Evolutionary conservation across 257 asterid genomes (phyloP).

Genomic region (Nicotiana otophora): DNA sequence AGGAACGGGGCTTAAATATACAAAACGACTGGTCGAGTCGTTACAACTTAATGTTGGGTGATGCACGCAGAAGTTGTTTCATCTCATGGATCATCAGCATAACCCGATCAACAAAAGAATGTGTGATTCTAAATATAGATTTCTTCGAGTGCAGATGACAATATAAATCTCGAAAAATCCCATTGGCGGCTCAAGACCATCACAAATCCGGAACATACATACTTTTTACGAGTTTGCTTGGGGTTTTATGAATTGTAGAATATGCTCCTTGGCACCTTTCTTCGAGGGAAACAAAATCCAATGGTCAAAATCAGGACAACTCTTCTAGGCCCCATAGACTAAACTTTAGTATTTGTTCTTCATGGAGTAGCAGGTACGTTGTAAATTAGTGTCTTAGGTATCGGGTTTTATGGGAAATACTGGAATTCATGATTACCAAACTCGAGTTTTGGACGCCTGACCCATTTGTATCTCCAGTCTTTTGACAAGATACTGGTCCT

Average conservation of each 20-base stretch:
- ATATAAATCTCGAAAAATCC: not conserved
- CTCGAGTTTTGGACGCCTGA: not conserved
- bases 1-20: no score
- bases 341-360: no score
- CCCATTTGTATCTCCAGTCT: not conserved
- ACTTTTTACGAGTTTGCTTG: no score
- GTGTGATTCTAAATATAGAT: not conserved
- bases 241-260: not conserved
- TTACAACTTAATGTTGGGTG: not conserved
- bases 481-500: no score
- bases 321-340: no score
- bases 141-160: not conserved
- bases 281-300: no score
- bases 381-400: not conserved
- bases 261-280: not conserved
- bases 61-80: not conserved
- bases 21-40: no score
- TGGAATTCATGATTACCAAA: not conserved
- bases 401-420: not conserved
- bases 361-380: no score
- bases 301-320: no score
- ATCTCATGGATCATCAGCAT: not conserved
- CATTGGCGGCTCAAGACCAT: not conserved
- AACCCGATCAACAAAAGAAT: not conserved
- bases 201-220: not conserved